phyloP scores from a whole-genome alignment of 495 filamentous ascomycete genomes.

The Elasticomyces elasticus region DNA sequence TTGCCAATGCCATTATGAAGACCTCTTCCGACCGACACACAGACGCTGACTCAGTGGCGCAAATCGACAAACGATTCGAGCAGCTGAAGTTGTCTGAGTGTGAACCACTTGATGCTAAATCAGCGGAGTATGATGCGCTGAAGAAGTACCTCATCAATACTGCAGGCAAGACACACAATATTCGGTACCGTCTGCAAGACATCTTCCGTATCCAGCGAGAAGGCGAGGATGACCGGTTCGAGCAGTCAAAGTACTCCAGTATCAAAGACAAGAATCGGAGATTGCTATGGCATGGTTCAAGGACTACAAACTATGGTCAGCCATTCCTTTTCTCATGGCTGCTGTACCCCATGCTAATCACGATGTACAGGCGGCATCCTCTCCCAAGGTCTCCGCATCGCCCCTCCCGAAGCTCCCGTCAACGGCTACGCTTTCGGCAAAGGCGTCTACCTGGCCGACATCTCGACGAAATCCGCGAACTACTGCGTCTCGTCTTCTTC shows the following conservation, averaged over 20 bases:
- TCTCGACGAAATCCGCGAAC: slow-evolving; percentile 64
- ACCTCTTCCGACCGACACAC: slow-evolving; percentile 36
- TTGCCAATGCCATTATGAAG: slow-evolving; percentile 67
- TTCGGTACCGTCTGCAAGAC: slow-evolving; percentile 45
- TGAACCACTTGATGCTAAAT: slow-evolving; percentile 50
- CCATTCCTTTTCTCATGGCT: not conserved
- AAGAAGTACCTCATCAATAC: slow-evolving; percentile 56
- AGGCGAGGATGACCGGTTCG: slow-evolving; percentile 61
- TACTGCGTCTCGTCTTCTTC: slow-evolving; percentile 52
- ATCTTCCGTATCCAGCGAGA: slow-evolving; percentile 75
- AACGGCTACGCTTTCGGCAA: slow-evolving; percentile 42
- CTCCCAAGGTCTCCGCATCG: slow-evolving; percentile 75
- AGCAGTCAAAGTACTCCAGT: slow-evolving; percentile 40
- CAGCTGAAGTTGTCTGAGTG: slow-evolving; percentile 67
- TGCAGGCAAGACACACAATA: slow-evolving; percentile 49
- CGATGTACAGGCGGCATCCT: slow-evolving; percentile 53
- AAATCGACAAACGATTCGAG: slow-evolving; percentile 60
- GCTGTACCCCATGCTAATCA: not conserved
- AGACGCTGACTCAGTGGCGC: slow-evolving; percentile 53
- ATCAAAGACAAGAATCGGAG: slow-evolving; percentile 46
- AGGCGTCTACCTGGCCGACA: slow-evolving; percentile 84
- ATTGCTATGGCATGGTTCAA: slow-evolving; percentile 78
- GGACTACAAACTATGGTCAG: slow-evolving; percentile 59
- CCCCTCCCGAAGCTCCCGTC: slow-evolving; percentile 71
- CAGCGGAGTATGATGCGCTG: slow-evolving; percentile 55